Conservation (phyloP, 495 filamentous ascomycete genomes). For the Chaetomidium leptoderma region DNA sequence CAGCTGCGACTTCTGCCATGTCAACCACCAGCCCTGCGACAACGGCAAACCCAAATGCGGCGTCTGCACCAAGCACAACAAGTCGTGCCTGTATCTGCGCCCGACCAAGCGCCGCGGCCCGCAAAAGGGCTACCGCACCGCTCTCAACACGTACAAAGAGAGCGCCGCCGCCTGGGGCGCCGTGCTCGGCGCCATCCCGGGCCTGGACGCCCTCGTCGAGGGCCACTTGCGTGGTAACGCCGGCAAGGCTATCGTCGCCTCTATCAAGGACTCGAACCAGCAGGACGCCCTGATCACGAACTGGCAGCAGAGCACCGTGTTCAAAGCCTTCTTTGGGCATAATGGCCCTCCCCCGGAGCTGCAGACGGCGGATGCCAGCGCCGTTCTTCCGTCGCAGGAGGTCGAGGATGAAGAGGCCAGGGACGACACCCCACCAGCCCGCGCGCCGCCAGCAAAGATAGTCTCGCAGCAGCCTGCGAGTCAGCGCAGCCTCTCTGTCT, state of each 20-base stretch:
- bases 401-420: constrained; percentile 17
- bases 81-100: constrained; percentile 35
- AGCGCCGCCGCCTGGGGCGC: constrained; percentile 39
- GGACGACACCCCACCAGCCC: constrained; percentile 13
- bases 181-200: constrained; percentile 34
- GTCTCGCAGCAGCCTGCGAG: constrained; percentile 6
- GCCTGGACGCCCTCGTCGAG: constrained; percentile 36
- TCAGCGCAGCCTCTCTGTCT: constrained; percentile 14
- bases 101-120: constrained; percentile 38
- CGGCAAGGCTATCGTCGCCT: constrained; percentile 26
- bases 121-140: constrained; percentile 37
- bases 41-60: constrained; percentile 37
- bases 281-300: constrained; percentile 32
- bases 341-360: constrained; percentile 19
- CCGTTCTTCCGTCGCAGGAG: constrained; percentile 7
- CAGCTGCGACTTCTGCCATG: constrained; percentile 40
- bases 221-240: constrained; percentile 29
- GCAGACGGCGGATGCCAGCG: background rate
- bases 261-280: constrained; percentile 35
- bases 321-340: constrained; percentile 35
- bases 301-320: constrained; percentile 37
- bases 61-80: constrained; percentile 37
- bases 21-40: constrained; percentile 40
- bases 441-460: constrained; percentile 21
- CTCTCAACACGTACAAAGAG: constrained; percentile 40